Percentiles rank a stretch among this genome's conserved stretches.
Conservation (phyloP, 2,329 filamentous ascomycete species). For the Coniochaeta sp. region DNA sequence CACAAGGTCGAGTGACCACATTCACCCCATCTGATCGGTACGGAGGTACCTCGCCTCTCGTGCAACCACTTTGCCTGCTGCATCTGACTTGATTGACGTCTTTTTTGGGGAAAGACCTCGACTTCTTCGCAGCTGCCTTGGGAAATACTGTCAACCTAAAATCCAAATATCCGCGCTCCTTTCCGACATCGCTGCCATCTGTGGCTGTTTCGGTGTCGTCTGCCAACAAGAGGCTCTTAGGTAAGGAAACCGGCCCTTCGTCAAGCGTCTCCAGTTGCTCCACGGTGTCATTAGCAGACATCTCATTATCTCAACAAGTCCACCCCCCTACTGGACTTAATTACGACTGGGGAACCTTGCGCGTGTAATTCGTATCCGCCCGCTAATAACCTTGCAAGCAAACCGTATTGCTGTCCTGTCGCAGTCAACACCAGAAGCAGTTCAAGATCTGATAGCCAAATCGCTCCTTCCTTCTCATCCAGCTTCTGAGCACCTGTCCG, state of each 20-base stretch:
- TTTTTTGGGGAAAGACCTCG: not conserved
- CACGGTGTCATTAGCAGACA: not conserved
- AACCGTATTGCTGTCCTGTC: not conserved
- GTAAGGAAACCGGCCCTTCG: not conserved
- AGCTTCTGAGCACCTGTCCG: not conserved
- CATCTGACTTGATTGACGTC: not conserved
- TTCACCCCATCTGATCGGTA: not conserved
- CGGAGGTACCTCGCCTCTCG: not conserved
- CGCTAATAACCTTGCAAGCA: not conserved
- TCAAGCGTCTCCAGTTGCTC: not conserved
- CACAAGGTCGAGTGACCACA: not conserved
- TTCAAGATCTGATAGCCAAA: not conserved
- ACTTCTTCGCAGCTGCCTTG: not conserved
- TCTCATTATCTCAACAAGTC: not conserved
- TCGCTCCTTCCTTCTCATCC: not conserved
- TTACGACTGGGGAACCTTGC: not conserved
- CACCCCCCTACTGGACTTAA: not conserved
- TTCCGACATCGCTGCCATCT: not conserved
- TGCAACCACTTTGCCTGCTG: not conserved
- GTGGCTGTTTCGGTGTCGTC: not conserved
- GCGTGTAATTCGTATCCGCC: not conserved
- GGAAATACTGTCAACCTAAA: not conserved
- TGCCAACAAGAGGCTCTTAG: not conserved
- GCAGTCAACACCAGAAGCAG: not conserved
- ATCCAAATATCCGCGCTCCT: not conserved